These are phyloP conservation scores for Pythium angustatum DNA, from an alignment of 352 stramenopile species.

Conservation along the genomic window DNA sequence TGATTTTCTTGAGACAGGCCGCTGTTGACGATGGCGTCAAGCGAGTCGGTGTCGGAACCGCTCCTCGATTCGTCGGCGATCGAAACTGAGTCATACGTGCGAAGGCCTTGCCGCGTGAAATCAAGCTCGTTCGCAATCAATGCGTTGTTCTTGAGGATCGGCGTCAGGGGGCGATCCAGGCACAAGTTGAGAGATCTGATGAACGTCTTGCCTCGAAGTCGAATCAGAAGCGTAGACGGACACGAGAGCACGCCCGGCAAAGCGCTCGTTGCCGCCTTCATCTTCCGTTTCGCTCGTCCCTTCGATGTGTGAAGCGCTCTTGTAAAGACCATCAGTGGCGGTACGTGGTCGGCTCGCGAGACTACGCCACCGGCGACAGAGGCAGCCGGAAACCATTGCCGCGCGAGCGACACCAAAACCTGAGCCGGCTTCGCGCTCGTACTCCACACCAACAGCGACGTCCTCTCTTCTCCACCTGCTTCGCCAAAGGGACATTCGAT, in stretches of 20 bases:
- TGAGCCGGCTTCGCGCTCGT: constrained; percentile 50
- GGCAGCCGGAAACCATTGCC: constrained; percentile 39
- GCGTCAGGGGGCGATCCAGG: constrained; percentile 15
- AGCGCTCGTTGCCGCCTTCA: not conserved
- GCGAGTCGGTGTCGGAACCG: not conserved
- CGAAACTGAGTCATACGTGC: constrained; percentile 11
- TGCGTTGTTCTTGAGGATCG: constrained; percentile 18
- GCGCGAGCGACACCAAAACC: constrained; percentile 38
- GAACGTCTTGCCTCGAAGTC: not conserved
- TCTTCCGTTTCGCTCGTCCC: constrained; percentile 4
- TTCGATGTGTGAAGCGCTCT: not conserved
- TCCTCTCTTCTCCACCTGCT: constrained; percentile 2
- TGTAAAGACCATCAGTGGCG: constrained; percentile 21
- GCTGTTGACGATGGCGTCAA: not conserved
- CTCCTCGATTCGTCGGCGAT: not conserved
- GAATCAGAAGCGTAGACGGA: constrained; percentile 11
- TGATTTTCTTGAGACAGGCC: not conserved
- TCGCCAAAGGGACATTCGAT: constrained; percentile 39
- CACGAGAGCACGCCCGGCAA: constrained; percentile 7
- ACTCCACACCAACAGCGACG: constrained; percentile 62
- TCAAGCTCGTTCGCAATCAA: not conserved
- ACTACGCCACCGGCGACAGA: constrained; percentile 44
- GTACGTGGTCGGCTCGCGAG: constrained; percentile 3
- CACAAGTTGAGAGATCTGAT: constrained; percentile 17
- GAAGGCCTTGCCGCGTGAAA: not conserved